Conservation (phyloP, 2,329 filamentous ascomycete species). For the Penicillium sp. region DNA sequence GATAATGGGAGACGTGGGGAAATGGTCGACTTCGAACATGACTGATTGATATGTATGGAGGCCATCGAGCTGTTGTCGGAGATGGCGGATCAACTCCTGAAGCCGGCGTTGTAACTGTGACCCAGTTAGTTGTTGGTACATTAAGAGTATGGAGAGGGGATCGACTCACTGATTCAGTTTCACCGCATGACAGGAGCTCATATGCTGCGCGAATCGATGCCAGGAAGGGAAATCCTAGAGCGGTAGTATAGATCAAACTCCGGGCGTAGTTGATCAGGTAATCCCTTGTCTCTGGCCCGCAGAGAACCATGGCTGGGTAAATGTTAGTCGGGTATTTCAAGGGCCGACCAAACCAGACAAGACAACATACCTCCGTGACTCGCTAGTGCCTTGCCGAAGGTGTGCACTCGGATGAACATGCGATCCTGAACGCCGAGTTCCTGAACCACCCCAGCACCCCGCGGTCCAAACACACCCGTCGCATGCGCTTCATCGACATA, state of each 20-base stretch:
- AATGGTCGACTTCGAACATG: constrained; percentile 41
- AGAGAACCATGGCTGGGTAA: constrained; percentile 59
- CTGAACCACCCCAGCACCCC: constrained; percentile 53
- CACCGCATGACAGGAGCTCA: constrained; percentile 54
- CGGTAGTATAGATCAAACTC: constrained; percentile 73
- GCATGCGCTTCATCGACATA: constrained; percentile 59
- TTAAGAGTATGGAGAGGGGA: background rate
- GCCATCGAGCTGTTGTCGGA: constrained; percentile 47
- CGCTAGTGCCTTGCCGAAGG: constrained; percentile 55
- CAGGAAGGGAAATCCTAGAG: constrained; percentile 62
- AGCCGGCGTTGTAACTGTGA: constrained; percentile 48
- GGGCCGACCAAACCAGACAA: background rate
- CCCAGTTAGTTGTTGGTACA: background rate
- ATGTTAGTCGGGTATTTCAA: background rate
- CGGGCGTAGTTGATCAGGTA: constrained; percentile 76
- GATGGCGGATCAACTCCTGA: constrained; percentile 47
- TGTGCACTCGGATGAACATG: constrained; percentile 53
- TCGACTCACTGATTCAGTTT: constrained; percentile 47
- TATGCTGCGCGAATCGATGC: constrained; percentile 60
- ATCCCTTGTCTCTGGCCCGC: constrained; percentile 57
- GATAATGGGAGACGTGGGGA: constrained; percentile 63
- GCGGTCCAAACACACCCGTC: constrained; percentile 51
- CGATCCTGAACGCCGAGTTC: constrained; percentile 51
- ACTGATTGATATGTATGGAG: constrained; percentile 33
- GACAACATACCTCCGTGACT: constrained; percentile 64